These are phyloP conservation scores for Pseudocercospora vitis DNA, from an alignment of 2,329 filamentous ascomycete genomes.

Conservation along the genomic window DNA sequence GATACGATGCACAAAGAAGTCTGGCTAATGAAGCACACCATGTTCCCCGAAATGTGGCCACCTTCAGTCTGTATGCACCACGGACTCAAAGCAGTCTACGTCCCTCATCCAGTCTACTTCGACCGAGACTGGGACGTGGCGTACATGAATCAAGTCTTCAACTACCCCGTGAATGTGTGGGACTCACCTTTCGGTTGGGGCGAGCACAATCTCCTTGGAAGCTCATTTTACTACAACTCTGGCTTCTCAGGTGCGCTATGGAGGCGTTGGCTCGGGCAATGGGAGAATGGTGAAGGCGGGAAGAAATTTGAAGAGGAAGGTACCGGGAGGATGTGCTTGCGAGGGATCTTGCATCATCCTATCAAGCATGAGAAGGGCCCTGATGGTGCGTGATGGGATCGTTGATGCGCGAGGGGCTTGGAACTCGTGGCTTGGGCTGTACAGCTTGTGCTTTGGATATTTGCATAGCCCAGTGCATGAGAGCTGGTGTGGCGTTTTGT, in stretches of 20 bases:
- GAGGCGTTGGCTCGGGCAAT: conserved; percentile 51
- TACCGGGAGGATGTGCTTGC: conserved; percentile 50
- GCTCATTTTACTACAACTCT: conserved; percentile 54
- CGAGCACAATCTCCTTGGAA: conserved; percentile 53
- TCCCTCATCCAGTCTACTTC: conserved; percentile 76
- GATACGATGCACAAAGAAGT: conserved; percentile 78
- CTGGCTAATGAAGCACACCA: conserved; percentile 66
- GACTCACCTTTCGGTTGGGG: conserved; percentile 54
- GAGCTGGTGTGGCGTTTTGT: too few relatives aligned
- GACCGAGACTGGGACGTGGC: conserved; percentile 67
- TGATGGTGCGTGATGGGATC: too few relatives aligned
- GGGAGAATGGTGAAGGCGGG: conserved; percentile 46
- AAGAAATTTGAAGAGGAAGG: conserved; percentile 38
- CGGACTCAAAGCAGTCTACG: conserved; percentile 75
- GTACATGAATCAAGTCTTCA: conserved; percentile 50
- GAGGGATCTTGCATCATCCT: conserved; percentile 49
- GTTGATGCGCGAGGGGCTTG: too few relatives aligned
- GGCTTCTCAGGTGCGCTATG: conserved; percentile 51
- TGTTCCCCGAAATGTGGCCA: conserved; percentile 78
- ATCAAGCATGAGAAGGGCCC: conserved; percentile 50
- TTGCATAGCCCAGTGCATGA: too few relatives aligned
- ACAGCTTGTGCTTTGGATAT: neutral
- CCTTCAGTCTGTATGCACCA: conserved; percentile 72
- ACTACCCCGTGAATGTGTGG: conserved; percentile 47
- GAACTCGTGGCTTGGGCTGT: neutral